A percentile compares a stretch with the other conserved stretches of the same genome.
Conservation (phyloP, 2,329 filamentous ascomycete genomes). For the Massarina eburnea region DNA sequence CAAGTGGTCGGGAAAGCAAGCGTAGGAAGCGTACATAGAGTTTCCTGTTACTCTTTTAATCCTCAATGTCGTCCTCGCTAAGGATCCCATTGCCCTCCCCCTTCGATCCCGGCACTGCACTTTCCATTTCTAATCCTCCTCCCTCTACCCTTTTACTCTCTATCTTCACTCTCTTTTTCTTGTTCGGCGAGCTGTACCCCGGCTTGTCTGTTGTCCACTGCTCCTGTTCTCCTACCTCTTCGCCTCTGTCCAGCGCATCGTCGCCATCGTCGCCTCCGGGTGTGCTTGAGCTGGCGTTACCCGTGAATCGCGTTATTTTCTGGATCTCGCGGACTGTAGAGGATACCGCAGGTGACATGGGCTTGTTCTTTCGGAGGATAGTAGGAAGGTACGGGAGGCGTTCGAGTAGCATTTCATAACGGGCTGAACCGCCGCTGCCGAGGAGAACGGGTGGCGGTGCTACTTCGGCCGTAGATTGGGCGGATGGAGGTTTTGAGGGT, state of each 20-base stretch:
- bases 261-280: conserved; percentile 35
- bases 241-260: conserved; percentile 26
- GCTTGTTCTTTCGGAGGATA: conserved; percentile 51
- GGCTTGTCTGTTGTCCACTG: conserved; percentile 49
- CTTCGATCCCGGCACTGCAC: conserved; percentile 20
- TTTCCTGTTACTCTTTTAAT: no score
- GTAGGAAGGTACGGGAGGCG: conserved; percentile 81
- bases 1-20: no score
- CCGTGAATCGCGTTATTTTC: conserved; percentile 67
- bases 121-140: conserved; percentile 15
- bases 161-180: conserved; percentile 20
- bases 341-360: conserved; percentile 22
- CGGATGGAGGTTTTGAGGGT: conserved; percentile 7
- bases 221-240: conserved; percentile 26
- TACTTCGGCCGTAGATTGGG: conserved; percentile 10
- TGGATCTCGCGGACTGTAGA: conserved; percentile 60
- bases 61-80: conserved; percentile 53
- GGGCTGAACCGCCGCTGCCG: conserved; percentile 63
- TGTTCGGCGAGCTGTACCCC: conserved; percentile 23
- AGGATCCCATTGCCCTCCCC: conserved; percentile 43
- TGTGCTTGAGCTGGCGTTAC: conserved; percentile 8
- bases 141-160: conserved; percentile 16
- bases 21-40: no score
- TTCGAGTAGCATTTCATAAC: conserved; percentile 77
- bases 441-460: conserved; percentile 46